phyloP scores from a whole-genome alignment of 495 filamentous ascomycete genomes.

The Penicillium salamii region DNA sequence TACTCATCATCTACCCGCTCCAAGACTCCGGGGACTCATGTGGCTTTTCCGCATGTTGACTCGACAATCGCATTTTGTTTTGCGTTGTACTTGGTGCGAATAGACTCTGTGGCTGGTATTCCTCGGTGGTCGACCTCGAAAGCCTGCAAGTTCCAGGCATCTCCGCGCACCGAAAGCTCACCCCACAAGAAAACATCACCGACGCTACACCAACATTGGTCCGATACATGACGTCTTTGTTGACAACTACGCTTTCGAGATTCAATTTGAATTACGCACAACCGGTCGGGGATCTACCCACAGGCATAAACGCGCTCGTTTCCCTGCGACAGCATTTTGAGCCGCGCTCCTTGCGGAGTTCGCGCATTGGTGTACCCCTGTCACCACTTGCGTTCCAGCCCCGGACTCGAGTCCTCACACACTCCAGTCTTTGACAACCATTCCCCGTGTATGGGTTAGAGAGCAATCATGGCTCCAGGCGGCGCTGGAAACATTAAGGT shows the following conservation, averaged over 20 bases:
- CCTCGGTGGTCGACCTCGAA: neutral
- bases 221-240: conserved; percentile 47
- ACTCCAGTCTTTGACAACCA: conserved; percentile 13
- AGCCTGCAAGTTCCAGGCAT: neutral
- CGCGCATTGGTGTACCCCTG: conserved; percentile 32
- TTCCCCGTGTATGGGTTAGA: conserved; percentile 37
- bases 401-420: conserved; percentile 8
- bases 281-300: conserved; percentile 8
- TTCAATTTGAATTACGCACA: conserved; percentile 7
- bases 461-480: conserved; percentile 63
- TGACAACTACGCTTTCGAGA: conserved; percentile 29
- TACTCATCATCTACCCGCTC: conserved; percentile 33
- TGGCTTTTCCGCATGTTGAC: conserved; percentile 36
- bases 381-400: conserved; percentile 24
- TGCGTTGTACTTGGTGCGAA: conserved; percentile 12
- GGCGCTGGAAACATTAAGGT: conserved; percentile 99
- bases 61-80: conserved; percentile 20
- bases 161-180: neutral
- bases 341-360: conserved; percentile 41
- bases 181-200: conserved; percentile 19
- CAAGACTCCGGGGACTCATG: conserved; percentile 26
- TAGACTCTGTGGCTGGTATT: conserved; percentile 1
- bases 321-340: conserved; percentile 17
- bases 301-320: neutral
- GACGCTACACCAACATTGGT: conserved; percentile 23